Evolutionary conservation across 495 filamentous ascomycete genomes (phyloP), one percentile per base, ranked within the genome.

Genomic region (Cladorrhinum samala): DNA sequence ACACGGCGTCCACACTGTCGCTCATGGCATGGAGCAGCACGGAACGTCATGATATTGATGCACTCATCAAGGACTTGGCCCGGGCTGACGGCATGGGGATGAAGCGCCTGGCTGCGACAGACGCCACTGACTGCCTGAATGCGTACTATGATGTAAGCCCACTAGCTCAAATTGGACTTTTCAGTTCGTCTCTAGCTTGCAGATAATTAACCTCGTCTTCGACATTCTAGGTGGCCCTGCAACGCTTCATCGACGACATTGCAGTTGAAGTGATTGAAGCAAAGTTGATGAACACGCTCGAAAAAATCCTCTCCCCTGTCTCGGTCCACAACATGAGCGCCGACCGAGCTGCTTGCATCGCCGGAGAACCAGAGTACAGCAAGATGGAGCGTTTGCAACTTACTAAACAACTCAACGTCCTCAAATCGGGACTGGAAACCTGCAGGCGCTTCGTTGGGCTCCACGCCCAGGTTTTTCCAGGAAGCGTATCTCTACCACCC

Each of bases 211-310:
- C 3, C 1, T 0, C 46, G 27, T 25, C 23, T 25, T 50, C 36
- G 13, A 55, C 27, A 58, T 45, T 54, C 36, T 47, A 85, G 84
- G 77, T 86, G 57, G 77, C 83, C 0, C 61, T 83, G 48, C 73
- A 78, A 54, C 75, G 72, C 0, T 84, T 88, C 59, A 65, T 83
- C n/a, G 81, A 88, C 36, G 80, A 86, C 40, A 55, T 86, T 21
- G 71, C 77, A 14, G 74, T 73, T 3, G 69, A 83, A 37, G 83
- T 76, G 2, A 77, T 84, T 27, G 83, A 87, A 47, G 70, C 73
- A 23, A 80, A 79, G 59, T 72, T 86, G 37, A 64, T 86, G n/a
- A 56, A 54, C 16, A 55, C 58, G 8, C 62, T 82, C 11, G 48
- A 59, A 40, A 55, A 59, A 39, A 74, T 80, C 36, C 62, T 77